Evolutionary conservation across 2,329 filamentous ascomycete genomes (phyloP), one percentile per base, ranked within the genome.

Genomic region (Coccinonectria pachysandricola): DNA sequence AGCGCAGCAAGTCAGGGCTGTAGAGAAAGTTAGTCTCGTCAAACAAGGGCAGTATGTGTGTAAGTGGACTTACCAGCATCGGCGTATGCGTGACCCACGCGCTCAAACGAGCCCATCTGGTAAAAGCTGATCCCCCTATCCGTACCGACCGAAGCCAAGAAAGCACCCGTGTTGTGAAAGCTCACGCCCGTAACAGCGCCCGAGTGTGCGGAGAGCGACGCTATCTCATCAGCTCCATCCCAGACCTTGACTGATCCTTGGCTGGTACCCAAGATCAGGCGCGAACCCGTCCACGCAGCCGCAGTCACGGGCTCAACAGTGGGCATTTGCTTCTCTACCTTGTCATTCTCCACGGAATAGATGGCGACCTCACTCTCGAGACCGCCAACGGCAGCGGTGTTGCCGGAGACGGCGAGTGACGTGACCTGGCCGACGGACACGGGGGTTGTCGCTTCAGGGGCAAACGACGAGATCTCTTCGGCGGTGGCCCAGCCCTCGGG

Each of bases 71-170:
- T 71, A 91, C 85, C 71, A 37, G 80, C 70, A 54, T 88, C 79
- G 13, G 77, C 80, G 52, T 79, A 91, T 21, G 87, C 73, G 41
- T 88, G 84, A 28, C 78, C 80, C 23, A 87, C 73, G 14, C 76
- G 71, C 46, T 75, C 71, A 48, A 75, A 65, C 4, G 64, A 65
- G 12, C 66, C 55, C 19, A 95, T 56, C 40, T 96, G 85, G 55
- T 96, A 95, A 36, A 96, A 74, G 2, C 87, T 74, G 48, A 93
- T 86, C 54, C 81, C 88, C 71, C 94, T 95, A 54, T 98, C 91
- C 2, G 75, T 71, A 24, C 88, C 87, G 17, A 91, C 81, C 0
- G 88, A 94, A 3, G 83, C 88, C 23, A 95, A 53, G 30, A 98
- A 74, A 27, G 80, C 73, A 19, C 80, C 82, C 39, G 81, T 79